Conservation (phyloP, 352 stramenopile species). For the Phytophthora meadii region DNA sequence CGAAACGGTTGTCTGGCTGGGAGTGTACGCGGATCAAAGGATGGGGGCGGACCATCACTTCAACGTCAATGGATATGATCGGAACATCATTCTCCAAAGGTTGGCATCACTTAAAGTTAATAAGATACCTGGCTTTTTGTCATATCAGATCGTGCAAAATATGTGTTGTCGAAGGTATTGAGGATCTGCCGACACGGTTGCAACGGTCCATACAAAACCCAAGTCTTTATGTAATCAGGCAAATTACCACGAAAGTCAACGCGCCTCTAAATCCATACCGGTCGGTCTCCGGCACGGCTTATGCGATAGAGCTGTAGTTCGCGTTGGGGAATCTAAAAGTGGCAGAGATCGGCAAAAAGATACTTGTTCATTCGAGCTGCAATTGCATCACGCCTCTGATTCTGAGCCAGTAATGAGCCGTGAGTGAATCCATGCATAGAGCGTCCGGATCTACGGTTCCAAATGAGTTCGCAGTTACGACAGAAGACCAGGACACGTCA, state of each 20-base stretch:
- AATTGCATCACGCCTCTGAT: conserved; percentile 10
- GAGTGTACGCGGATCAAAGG: conserved; percentile 27
- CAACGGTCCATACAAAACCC: neutral
- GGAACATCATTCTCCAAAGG: neutral
- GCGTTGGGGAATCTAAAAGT: conserved; percentile 2
- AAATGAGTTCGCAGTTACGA: conserved; percentile 29
- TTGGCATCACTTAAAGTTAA: neutral
- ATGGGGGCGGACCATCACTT: conserved; percentile 39
- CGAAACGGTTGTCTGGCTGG: conserved; percentile 14
- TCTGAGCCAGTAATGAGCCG: conserved; percentile 1
- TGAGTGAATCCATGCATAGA: conserved; percentile 9
- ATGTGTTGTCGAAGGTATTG: neutral
- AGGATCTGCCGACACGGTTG: neutral
- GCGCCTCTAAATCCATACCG: neutral
- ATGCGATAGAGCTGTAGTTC: too few relatives aligned
- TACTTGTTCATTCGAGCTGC: conserved; percentile 5
- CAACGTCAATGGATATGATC: conserved; percentile 25
- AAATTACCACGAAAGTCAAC: conserved; percentile 1
- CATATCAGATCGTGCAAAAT: neutral
- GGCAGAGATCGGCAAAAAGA: neutral
- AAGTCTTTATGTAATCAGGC: conserved; percentile 3
- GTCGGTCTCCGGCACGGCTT: neutral
- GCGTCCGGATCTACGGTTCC: conserved; percentile 6
- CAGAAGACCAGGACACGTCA: conserved; percentile 10
- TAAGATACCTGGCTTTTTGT: neutral